These are phyloP conservation scores for Malassezia pachydermatis DNA, from an alignment of 1,284 basidiomycete genomes.

Conservation along the genomic window DNA sequence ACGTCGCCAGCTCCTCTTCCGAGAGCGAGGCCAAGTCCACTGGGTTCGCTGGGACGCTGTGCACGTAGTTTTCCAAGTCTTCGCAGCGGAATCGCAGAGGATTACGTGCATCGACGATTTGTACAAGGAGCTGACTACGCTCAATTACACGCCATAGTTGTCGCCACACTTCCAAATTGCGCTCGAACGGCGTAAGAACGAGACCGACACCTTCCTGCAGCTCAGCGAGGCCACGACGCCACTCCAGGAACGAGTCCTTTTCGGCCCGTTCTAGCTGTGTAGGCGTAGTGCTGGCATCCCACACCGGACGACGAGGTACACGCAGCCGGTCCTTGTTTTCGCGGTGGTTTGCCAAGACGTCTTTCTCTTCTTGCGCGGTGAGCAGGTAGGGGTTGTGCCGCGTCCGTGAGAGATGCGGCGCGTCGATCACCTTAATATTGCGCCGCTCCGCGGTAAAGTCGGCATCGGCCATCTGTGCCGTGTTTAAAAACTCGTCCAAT, in stretches of 20 bases:
- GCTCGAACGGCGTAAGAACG: conserved; percentile 48
- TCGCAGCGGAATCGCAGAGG: conserved; percentile 46
- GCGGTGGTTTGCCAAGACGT: conserved; percentile 43
- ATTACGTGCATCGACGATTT: conserved; percentile 47
- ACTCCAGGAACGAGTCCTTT: conserved; percentile 45
- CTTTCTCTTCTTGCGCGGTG: conserved; percentile 69
- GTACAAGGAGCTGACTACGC: conserved; percentile 43
- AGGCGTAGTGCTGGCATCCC: conserved; percentile 38
- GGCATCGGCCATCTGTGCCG: conserved; percentile 82
- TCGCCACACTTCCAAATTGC: conserved; percentile 48
- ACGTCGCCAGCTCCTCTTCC: conserved; percentile 59
- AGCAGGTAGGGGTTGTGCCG: conserved; percentile 75
- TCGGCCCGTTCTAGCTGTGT: conserved; percentile 43
- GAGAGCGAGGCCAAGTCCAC: conserved; percentile 56
- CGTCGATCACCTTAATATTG: conserved; percentile 69
- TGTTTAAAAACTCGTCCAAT: conserved; percentile 90
- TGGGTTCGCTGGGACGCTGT: conserved; percentile 64
- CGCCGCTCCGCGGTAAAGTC: conserved; percentile 95
- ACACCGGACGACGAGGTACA: conserved; percentile 40
- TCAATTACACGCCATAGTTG: conserved; percentile 48
- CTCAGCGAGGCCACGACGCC: conserved; percentile 44
- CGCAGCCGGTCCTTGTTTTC: conserved; percentile 40
- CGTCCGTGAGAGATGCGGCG: conserved; percentile 48
- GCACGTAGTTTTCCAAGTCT: conserved; percentile 45
- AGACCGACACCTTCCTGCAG: conserved; percentile 43